Base-by-base conservation (phyloP, 176 grass and related monocot genomes). In the Juncus effusus region DNA sequence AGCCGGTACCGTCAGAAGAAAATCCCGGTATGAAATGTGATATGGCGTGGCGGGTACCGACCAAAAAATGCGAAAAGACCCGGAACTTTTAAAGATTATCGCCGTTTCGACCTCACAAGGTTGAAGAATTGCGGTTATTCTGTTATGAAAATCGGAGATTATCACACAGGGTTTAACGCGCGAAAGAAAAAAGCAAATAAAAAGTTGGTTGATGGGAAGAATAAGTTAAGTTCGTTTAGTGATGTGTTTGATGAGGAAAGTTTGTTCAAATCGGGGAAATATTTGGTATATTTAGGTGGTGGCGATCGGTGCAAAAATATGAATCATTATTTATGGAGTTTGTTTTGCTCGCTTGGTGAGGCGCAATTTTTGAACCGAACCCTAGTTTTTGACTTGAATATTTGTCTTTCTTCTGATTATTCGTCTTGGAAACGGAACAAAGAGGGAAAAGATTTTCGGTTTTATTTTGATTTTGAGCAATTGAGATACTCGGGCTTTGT, bases 271-370 rank as follows among this genome's bases (percentile, higher is more conserved):
- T 42, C 44, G 6, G 81, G 76, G 2, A 62, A 54, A 16, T 93
- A 93, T 74, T 79, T 87, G 42, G 62, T 86, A 60, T 95, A 95
- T 75, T 64, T 78, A 60, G 80, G 90, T 3, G 83, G 83, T 10
- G 80, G 90, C 13, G 86, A 90, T 51, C 52, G 90, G 7, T 95
- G 90, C 83, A 86, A 90, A 75, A 82, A 71, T 56, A 90, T 95
- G 86, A 82, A 72, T 40, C 86, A 87, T 69, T 95, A 86, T 80
- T 65, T 84, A 13, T 78, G 78, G 74, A 84, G 86, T 83, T 79
- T 95, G 41, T 81, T 82, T 62, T 90, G 90, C 66, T 81, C 90
- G 49, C 70, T 95, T 3, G 75, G 83, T 3, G 83, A 95, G 74
- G 86, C 86, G 7, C 83, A 70, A 45, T 90, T 72, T 67, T 66